Evolutionary conservation across 208 protist genomes (phyloP), one percentile per base, ranked within the genome.

Genomic region (Wallacemonas rigidus): DNA sequence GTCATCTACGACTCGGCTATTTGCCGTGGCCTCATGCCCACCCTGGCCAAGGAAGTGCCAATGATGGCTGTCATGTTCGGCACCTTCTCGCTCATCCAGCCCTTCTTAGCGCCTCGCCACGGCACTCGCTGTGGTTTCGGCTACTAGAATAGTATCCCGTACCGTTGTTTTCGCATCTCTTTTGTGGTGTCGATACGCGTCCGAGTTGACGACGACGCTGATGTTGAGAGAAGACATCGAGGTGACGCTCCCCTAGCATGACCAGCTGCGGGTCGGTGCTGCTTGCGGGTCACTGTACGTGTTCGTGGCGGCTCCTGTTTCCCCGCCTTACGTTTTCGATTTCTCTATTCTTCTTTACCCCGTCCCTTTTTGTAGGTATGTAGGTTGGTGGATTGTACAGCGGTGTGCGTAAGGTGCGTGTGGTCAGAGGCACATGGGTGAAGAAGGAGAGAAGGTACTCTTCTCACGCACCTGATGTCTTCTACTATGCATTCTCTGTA

Each of bases 1-100:
- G 90, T 97, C 26, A 97, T 97, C 71, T 82, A 97, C 73, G 92
- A 97, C 71, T 97, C 92, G 2, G 87, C 92, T 38, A 78, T 97
- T 41, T 97, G 92, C 74, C 87, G 92, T 12, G 92, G 92, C 1
- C 78, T 97, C 5, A 14, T 82, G 35, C 80, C 88, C 12, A 94
- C 88, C 40, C 48, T 97, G 60, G 38, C 76, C 60, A 97, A 97
- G 85, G 89, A 97, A 72, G 87, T 97, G 43, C 92, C 92, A 51
- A 93, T 95, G 90, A 85, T 97, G 81, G 90, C 92, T 26, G 80
- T 93, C 72, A 82, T 76, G 26, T 92, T 97, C 69, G 87, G 83
- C 64, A 82, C 82, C 36, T 97, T 97, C 70, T 92, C 92, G 1
- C 72, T 86, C 14, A 40, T 95, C 2, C 90, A 97, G 75, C 88